Evolutionary conservation across 345 rosid genomes (phyloP).

Genomic region (Camelina laxa): DNA sequence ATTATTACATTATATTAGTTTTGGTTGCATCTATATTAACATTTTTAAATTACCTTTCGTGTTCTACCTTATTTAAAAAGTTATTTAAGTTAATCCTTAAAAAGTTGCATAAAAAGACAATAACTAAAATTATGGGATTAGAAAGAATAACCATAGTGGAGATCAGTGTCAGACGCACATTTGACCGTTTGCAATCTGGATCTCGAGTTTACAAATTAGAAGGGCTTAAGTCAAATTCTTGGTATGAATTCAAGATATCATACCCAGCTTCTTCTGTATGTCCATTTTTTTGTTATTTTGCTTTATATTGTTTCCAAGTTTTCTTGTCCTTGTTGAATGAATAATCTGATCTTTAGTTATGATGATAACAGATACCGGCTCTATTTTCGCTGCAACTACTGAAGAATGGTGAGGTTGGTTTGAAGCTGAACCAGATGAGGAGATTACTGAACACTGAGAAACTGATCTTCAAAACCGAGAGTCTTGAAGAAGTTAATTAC

Average conservation of each 20-base stretch:
- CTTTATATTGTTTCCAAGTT: slow-evolving; percentile 4
- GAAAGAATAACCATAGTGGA: too few relatives aligned
- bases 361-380: slow-evolving; percentile 66
- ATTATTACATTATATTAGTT: too few relatives aligned
- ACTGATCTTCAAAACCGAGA: slow-evolving; percentile 59
- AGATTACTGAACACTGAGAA: slow-evolving; percentile 72
- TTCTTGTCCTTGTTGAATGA: slow-evolving; percentile 29
- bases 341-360: not conserved
- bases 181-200: slow-evolving; percentile 60
- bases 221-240: slow-evolving; percentile 68
- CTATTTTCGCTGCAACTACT: slow-evolving; percentile 63
- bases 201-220: slow-evolving; percentile 61
- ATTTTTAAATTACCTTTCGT: too few relatives aligned
- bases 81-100: too few relatives aligned
- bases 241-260: slow-evolving; percentile 99
- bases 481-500: slow-evolving; percentile 36
- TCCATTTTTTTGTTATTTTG: slow-evolving; percentile 33
- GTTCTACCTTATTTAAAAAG: too few relatives aligned
- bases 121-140: too few relatives aligned
- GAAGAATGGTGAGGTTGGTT: slow-evolving; percentile 48
- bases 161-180: too few relatives aligned
- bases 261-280: slow-evolving; percentile 99
- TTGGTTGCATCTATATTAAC: too few relatives aligned
- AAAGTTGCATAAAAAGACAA: too few relatives aligned
- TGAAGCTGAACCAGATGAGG: slow-evolving; percentile 45